Base-by-base conservation (phyloP, 2,329 filamentous ascomycete genomes). In the Coniochaeta prunicola region DNA sequence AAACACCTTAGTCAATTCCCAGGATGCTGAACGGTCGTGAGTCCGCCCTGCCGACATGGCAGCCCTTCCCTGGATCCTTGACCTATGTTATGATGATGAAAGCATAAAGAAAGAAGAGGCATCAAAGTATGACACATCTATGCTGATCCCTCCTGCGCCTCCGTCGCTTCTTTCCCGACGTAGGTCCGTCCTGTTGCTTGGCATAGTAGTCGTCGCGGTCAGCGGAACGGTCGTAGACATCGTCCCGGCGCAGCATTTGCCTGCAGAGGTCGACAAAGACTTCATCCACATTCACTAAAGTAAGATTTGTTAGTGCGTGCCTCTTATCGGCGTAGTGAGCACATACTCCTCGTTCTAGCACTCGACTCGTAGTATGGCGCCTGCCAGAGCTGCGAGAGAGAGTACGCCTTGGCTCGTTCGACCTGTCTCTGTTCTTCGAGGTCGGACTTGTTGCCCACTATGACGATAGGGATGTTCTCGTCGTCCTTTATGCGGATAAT, bases 291-390 rank as follows among this genome's bases (percentile, higher is more conserved):
- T 96, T 96, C 63, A 89, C 81, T 84, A n/a, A n/a, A n/a, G 12
- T 15, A 12, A 33, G 40, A 36, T 40, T 21, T 21, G 38, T 42
- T 10, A 48, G 5, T n/a, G n/a, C n/a, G n/a, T n/a, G n/a, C n/a
- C n/a, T n/a, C n/a, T n/a, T n/a, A n/a, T n/a, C n/a, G n/a, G n/a
- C n/a, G n/a, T n/a, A n/a, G n/a, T n/a, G n/a, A n/a, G 5, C 19
- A 31, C 80, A 69, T 70, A 90, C 69, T 90, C 68, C 88, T 81
- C 66, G 90, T 86, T 63, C 92, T 81, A 56, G 92, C 92, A 63
- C 89, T 93, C 36, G 92, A 89, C 76, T 96, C 92, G 69, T 96
- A 96, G 72, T 96, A 96, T 0, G 92, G 92, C 36, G 90, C 90
- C 21, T 88, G 88, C 92, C 92, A 96, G 68, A 83, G 83, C 69